Conservation (phyloP, 2,329 filamentous ascomycete genomes). For the Curvularia lunata region DNA sequence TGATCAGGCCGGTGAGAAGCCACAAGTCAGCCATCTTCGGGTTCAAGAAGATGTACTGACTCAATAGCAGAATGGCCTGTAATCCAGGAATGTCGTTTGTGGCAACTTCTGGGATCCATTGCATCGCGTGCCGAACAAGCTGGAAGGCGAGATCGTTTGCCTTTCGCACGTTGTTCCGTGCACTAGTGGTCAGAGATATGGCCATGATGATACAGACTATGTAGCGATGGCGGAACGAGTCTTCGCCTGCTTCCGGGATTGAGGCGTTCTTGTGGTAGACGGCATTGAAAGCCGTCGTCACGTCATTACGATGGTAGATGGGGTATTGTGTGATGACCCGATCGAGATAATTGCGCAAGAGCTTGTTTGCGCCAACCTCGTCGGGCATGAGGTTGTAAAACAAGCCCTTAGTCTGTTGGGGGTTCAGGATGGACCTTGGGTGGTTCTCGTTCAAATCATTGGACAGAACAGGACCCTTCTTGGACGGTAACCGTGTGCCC, state of each 20-base stretch:
- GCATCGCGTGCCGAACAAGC: conserved; percentile 46
- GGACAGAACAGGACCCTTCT: conserved; percentile 42
- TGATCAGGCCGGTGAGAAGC: conserved; percentile 47
- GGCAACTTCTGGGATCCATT: conserved; percentile 45
- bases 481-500: conserved; percentile 45
- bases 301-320: conserved; percentile 46
- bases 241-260: conserved; percentile 27
- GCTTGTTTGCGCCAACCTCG: conserved; percentile 39
- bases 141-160: conserved; percentile 44
- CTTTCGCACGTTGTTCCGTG: conserved; percentile 41
- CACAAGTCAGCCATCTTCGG: conserved; percentile 47
- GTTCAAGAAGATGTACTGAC: conserved; percentile 47
- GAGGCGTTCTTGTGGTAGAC: conserved; percentile 39
- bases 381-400: conserved; percentile 39
- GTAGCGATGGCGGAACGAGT: conserved; percentile 41
- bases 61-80: conserved; percentile 45
- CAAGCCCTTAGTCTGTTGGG: conserved; percentile 35
- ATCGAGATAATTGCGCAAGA: conserved; percentile 44
- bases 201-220: conserved; percentile 49
- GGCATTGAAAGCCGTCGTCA: conserved; percentile 42
- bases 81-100: conserved; percentile 46
- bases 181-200: conserved; percentile 45
- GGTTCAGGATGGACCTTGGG: conserved; percentile 47
- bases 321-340: conserved; percentile 47
- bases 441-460: conserved; percentile 47